A percentile compares a stretch with the other conserved stretches of the same genome.
These are phyloP conservation scores for Heimioporus retisporus DNA, from an alignment of 1,284 basidiomycete species.

Conservation along the genomic window DNA sequence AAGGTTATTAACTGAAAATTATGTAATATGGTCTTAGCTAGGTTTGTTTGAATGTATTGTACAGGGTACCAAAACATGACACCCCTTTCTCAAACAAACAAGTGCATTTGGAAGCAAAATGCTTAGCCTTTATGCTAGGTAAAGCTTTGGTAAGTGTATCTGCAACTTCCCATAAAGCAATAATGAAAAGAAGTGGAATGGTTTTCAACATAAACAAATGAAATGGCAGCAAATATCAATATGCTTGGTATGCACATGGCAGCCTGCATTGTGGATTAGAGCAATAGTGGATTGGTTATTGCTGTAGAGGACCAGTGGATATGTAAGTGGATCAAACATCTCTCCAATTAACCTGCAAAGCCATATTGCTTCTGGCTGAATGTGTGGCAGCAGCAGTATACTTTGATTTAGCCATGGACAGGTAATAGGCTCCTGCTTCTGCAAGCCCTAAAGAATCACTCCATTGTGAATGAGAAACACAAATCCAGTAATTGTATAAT, in stretches of 20 bases:
- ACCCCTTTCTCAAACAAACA: slow-evolving; percentile 5
- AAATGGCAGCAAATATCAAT: slow-evolving; percentile 2
- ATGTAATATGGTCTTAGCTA: too few relatives aligned
- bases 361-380: neutral
- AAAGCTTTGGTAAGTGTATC: slow-evolving; percentile 12
- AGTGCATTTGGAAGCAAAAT: neutral
- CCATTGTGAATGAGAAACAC: too few relatives aligned
- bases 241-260: neutral
- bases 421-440: too few relatives aligned
- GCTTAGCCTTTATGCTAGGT: neutral
- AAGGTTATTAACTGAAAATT: too few relatives aligned
- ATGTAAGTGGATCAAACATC: accelerated
- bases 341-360: neutral
- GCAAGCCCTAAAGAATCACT: too few relatives aligned
- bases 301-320: neutral
- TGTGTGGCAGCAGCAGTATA: too few relatives aligned
- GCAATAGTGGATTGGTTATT: slow-evolving; percentile 1
- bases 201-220: neutral
- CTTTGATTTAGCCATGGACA: too few relatives aligned
- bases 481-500: too few relatives aligned
- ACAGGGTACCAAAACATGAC: too few relatives aligned
- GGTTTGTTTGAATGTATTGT: too few relatives aligned
- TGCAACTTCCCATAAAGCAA: neutral
- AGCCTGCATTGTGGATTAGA: neutral
- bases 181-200: neutral